Evolutionary conservation across 2,329 filamentous ascomycete genomes (phyloP).

Genomic region (Sclerotinia sclerotiorum): DNA sequence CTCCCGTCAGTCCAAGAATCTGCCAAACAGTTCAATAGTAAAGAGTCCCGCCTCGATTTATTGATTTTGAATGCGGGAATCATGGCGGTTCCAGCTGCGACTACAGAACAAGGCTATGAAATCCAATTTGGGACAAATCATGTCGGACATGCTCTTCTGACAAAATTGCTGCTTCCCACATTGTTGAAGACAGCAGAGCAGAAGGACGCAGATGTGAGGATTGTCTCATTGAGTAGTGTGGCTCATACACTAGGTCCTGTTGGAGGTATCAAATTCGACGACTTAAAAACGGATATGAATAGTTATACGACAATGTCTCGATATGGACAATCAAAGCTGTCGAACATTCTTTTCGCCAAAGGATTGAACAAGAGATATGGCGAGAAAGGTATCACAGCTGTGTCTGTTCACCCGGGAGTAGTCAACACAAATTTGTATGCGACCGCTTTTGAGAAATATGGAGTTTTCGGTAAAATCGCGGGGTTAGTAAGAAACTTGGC

Average conservation of each 20-base stretch:
- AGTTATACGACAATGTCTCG: slow-evolving; percentile 26
- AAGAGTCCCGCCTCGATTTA: slow-evolving; percentile 46
- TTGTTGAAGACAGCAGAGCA: slow-evolving; percentile 36
- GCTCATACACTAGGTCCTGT: slow-evolving; percentile 8
- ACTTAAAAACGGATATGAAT: slow-evolving; percentile 23
- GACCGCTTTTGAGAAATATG: background rate
- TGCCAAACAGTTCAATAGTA: slow-evolving; percentile 42
- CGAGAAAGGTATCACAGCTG: slow-evolving; percentile 37
- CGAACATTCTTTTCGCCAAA: slow-evolving; percentile 47
- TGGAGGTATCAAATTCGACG: slow-evolving; percentile 38
- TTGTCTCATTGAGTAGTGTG: slow-evolving; percentile 20
- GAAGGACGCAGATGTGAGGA: slow-evolving; percentile 28
- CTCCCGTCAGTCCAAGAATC: slow-evolving; percentile 47
- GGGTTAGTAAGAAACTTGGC: slow-evolving; percentile 2
- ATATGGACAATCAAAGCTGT: slow-evolving; percentile 51
- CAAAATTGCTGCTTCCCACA: slow-evolving; percentile 42
- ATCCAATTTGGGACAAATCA: slow-evolving; percentile 51
- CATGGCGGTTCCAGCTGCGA: slow-evolving; percentile 43
- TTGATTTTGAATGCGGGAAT: slow-evolving; percentile 50
- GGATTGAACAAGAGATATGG: slow-evolving; percentile 45
- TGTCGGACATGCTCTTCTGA: slow-evolving; percentile 48
- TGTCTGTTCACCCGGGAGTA: slow-evolving; percentile 46
- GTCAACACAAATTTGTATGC: slow-evolving; percentile 28
- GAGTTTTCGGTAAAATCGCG: slow-evolving; percentile 14
- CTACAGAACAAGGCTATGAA: slow-evolving; percentile 50